phyloP scores from a whole-genome alignment of 2,329 filamentous ascomycete species.

The Sporothrix pallida region DNA sequence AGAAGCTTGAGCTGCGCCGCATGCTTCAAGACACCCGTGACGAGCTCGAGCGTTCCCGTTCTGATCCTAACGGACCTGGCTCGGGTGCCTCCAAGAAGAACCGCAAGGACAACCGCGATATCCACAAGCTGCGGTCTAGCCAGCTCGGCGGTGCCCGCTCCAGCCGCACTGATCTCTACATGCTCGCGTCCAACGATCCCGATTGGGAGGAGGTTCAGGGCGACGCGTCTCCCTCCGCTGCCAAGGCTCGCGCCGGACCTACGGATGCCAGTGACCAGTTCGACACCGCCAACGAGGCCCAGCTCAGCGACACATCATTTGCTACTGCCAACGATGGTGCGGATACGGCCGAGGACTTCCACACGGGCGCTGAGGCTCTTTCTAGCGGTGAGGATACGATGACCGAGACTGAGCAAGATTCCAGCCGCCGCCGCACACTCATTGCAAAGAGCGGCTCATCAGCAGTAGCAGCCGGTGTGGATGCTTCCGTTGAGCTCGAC shows the following conservation, averaged over 20 bases:
- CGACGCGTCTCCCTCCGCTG: constrained; percentile 58
- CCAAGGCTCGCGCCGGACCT: constrained; percentile 42
- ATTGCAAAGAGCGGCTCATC: not conserved
- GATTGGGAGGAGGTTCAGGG: constrained; percentile 83
- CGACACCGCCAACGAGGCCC: constrained; percentile 79
- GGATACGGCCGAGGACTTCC: constrained; percentile 93
- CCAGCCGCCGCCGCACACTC: constrained; percentile 29
- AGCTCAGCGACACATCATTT: constrained; percentile 63
- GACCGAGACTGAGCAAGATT: constrained; percentile 76
- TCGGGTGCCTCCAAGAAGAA: constrained; percentile 62
- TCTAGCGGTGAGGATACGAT: constrained; percentile 70
- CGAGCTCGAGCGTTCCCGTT: constrained; percentile 77
- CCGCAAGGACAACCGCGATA: constrained; percentile 69
- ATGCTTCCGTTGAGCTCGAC: constrained; percentile 9
- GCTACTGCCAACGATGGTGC: constrained; percentile 76
- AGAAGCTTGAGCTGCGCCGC: constrained; percentile 93
- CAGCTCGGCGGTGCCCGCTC: constrained; percentile 78
- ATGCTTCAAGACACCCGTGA: constrained; percentile 95
- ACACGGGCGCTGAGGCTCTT: constrained; percentile 84
- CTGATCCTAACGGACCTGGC: constrained; percentile 50
- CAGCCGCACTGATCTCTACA: constrained; percentile 76
- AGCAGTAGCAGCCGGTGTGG: not conserved
- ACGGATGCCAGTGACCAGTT: constrained; percentile 69
- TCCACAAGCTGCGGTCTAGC: constrained; percentile 69
- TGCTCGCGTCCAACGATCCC: constrained; percentile 67